Base-by-base conservation (phyloP, 768 basidiomycete genomes). In the Auriculariales sp. region DNA sequence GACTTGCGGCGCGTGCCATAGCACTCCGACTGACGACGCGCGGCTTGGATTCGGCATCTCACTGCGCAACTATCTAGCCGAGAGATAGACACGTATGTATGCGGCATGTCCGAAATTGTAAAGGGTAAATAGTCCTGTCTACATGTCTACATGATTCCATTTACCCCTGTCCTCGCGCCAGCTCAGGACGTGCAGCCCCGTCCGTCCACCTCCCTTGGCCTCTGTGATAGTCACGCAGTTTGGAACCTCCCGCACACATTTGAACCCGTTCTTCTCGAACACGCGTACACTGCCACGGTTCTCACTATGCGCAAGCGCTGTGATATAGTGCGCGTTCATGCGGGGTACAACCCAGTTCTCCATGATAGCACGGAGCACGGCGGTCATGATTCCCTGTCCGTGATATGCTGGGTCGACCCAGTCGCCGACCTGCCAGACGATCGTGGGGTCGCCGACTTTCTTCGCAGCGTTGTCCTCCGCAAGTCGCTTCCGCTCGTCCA, bases 301-400 rank as follows among this genome's bases (percentile, higher is more conserved):
- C 5, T 68, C 79, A 3, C 58, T 57, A 46, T 73, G 74, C 4
- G 71, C 68, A 10, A 64, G 62, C 2, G 63, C 72, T 15, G 66
- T 61, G 51, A 83, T 66, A 45, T 59, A 59, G 7, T 69, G 68
- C 5, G 71, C 68, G 0, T 71, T 69, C 83, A 86, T 82, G 46
- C 78, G 65, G 1, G 80, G 81, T 34, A 83, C 66, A 19, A 67
- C 75, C 82, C 84, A 84, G 10, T 69, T 57, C 15, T 71, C 57
- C 36, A 86, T 48, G 28, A 88, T 45, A 4, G 71, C 71, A 6
- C 62, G 62, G 28, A 87, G 57, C 0, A 73, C 81, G n/a, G 73
- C 75, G 19, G 74, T 72, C 85, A 86, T 86, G 53, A 87, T 83
- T 0, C 83, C 82, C 55, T 65, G 69, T 28, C 81, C 70, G 51